These are phyloP conservation scores for Camellia japonica DNA, from an alignment of 148 eudicot genomes.

Conservation along the genomic window DNA sequence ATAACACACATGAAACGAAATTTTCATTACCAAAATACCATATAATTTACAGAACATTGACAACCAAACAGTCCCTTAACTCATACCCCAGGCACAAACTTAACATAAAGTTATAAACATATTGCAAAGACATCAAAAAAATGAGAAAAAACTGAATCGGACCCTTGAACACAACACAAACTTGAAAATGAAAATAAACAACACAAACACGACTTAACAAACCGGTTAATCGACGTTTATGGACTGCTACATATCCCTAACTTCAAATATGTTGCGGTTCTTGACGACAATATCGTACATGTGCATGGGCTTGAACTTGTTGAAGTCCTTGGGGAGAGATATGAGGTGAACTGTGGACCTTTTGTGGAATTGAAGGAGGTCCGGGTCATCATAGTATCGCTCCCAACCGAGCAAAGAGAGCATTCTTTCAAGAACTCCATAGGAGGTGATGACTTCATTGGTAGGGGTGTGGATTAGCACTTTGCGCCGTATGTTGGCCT, in stretches of 20 bases:
- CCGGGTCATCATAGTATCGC: constrained; percentile 66
- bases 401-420: constrained; percentile 74
- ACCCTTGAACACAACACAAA: too few relatives aligned
- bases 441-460: constrained; percentile 57
- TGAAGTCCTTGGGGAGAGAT: constrained; percentile 78
- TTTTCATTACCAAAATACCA: too few relatives aligned
- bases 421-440: constrained; percentile 47
- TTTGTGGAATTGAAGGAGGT: constrained; percentile 81
- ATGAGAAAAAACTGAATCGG: too few relatives aligned
- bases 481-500: constrained; percentile 37
- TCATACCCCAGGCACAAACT: too few relatives aligned
- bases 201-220: neutral
- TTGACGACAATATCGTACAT: constrained; percentile 94
- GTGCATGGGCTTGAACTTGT: constrained; percentile 74
- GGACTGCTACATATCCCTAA: constrained; percentile 42
- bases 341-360: constrained; percentile 75
- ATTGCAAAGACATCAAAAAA: too few relatives aligned
- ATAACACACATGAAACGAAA: too few relatives aligned
- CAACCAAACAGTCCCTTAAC: too few relatives aligned
- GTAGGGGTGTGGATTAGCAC: constrained; percentile 60
- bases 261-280: constrained; percentile 76
- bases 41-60: too few relatives aligned
- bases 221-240: neutral
- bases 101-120: too few relatives aligned
- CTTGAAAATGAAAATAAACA: neutral